These are phyloP conservation scores for Hyphodiscus sp. DNA, from an alignment of 2,329 filamentous ascomycete species.

Conservation along the genomic window DNA sequence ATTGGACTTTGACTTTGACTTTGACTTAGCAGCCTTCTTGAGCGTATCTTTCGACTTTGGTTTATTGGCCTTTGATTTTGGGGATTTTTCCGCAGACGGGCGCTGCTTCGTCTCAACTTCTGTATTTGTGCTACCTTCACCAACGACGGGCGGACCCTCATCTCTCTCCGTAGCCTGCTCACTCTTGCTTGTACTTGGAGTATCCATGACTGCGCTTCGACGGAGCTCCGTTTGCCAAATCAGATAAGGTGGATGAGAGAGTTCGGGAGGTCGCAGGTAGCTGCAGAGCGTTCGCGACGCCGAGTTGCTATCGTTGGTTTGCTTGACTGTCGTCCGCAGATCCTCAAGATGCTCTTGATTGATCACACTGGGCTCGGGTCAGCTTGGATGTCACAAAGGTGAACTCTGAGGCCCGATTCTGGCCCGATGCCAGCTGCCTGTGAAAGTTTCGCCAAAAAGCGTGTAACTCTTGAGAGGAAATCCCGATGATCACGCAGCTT, in stretches of 20 bases:
- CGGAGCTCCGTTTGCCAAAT: not conserved
- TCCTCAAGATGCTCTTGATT: not conserved
- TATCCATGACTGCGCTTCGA: constrained; percentile 18
- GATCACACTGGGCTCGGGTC: not conserved
- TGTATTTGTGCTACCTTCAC: constrained; percentile 14
- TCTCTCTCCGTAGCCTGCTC: constrained; percentile 21
- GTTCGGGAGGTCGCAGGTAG: constrained; percentile 6
- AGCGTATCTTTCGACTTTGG: constrained; percentile 11
- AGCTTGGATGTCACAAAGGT: constrained; percentile 1
- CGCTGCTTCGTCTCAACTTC: constrained; percentile 22
- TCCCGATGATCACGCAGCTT: constrained; percentile 6
- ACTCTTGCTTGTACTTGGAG: constrained; percentile 23
- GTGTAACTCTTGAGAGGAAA: constrained; percentile 4
- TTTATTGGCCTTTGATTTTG: constrained; percentile 21
- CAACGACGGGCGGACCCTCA: constrained; percentile 11
- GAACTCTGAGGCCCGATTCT: not conserved
- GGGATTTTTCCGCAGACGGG: constrained; percentile 14
- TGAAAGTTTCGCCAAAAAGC: constrained; percentile 2
- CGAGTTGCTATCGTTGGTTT: not conserved
- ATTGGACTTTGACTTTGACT: constrained; percentile 21
- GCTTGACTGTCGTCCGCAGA: not conserved
- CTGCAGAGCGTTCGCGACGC: not conserved
- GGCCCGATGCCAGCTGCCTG: constrained; percentile 6
- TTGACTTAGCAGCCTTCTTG: constrained; percentile 15
- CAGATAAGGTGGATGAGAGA: not conserved